Base-by-base conservation (phyloP, 257 asterid genomes). In the Datura wrightii region DNA sequence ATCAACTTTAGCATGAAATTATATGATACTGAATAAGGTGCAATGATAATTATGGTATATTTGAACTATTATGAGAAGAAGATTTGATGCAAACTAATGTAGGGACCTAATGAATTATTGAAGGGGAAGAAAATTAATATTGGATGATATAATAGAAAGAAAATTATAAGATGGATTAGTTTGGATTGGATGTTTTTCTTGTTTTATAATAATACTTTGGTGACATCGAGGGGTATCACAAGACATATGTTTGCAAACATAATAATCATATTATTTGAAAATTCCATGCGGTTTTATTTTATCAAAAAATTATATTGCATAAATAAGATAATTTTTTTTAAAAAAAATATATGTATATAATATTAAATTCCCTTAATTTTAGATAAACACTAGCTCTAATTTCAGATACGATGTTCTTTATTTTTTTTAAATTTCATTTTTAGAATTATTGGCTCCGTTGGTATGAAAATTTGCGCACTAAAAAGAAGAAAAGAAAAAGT, bases 121-220 rank as follows among this genome's bases (percentile, higher is more conserved):
- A 88, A 82, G 82, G 85, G 24, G 79, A 54, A 60, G 31, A 56
- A 67, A 72, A 36, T 50, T 46, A 46, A 86, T 85, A 85, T 24
- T 2, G 69, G 84, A 82, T 80, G 80, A 71, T 41, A 78, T 50
- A 84, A 59, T 55, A 63, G 46, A 52, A 74, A 85, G 69, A 69
- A 79, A 50, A 84, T 39, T 2, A 71, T 53, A 72, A 50, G 37
- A 63, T 44, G 63, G 79, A 67, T 89, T 89, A 88, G 87, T 83
- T 91, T 85, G 84, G 90, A 89, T 92, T 85, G 88, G 92, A 87
- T 88, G 87, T 87, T 84, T 92, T 90, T 87, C 87, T 88, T 87
- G 87, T 87, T 88, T 72, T 86, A 82, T 80, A 80, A 74, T 83
- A 39, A 82, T 84, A 70, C 39, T 82, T 71, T 59, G n/a, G 83